phyloP scores from a whole-genome alignment of 139 green algal species.

The Prasinococcaceae sp. region DNA sequence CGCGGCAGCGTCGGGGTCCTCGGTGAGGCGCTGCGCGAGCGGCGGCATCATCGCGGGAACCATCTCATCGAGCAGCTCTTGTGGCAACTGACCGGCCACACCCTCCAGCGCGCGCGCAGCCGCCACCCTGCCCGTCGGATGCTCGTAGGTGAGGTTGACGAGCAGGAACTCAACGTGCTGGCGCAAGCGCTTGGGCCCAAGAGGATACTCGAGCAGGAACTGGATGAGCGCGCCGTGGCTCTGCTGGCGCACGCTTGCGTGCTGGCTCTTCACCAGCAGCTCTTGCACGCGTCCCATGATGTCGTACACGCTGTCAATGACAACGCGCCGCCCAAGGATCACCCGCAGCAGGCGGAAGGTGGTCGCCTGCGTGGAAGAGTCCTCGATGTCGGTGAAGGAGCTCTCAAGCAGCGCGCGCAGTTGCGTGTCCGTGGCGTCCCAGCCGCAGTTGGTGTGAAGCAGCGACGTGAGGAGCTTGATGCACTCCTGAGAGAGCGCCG shows the following conservation, averaged over 20 bases:
- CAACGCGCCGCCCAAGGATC: slow-evolving; percentile 50
- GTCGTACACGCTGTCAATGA: slow-evolving; percentile 85
- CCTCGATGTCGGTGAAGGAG: slow-evolving; percentile 59
- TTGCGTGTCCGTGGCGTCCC: slow-evolving; percentile 38
- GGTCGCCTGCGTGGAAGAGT: slow-evolving; percentile 25
- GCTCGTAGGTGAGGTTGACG: slow-evolving; percentile 41
- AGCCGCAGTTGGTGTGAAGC: too few relatives aligned
- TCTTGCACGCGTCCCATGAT: slow-evolving; percentile 61
- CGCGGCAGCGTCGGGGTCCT: too few relatives aligned
- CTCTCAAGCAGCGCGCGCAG: slow-evolving; percentile 54
- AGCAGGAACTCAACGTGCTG: slow-evolving; percentile 61
- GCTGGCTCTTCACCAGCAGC: slow-evolving; percentile 27
- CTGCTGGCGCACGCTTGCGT: slow-evolving; percentile 31
- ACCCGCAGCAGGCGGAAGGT: slow-evolving; percentile 58
- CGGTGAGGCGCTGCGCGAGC: too few relatives aligned
- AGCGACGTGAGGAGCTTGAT: slow-evolving; percentile 58
- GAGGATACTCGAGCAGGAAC: slow-evolving; percentile 87
- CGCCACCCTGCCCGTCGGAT: slow-evolving; percentile 25
- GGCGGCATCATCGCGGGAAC: too few relatives aligned
- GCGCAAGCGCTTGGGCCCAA: slow-evolving; percentile 48
- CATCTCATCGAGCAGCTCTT: slow-evolving; percentile 38
- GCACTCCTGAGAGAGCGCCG: slow-evolving; percentile 25
- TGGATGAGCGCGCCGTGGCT: slow-evolving; percentile 54
- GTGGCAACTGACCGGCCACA: slow-evolving; percentile 71
- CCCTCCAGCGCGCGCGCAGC: slow-evolving; percentile 56